Conservation (phyloP, 805 yeast genomes). For the Wickerhamomyces xylosicus region DNA sequence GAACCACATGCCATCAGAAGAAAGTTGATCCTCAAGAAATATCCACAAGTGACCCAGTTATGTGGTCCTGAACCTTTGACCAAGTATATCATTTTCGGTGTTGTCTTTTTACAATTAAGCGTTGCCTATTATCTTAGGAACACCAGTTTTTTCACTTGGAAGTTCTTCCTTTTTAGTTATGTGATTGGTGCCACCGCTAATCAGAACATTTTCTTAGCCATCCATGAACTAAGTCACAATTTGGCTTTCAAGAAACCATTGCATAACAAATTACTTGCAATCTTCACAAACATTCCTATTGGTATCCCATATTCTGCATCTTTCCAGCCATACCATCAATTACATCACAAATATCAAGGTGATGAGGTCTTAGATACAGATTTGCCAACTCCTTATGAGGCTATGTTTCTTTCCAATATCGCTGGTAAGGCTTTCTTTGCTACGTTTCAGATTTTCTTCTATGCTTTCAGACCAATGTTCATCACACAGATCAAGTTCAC, state of each 20-base stretch:
- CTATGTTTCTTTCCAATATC: slow-evolving; percentile 59
- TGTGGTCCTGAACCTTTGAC: slow-evolving; percentile 84
- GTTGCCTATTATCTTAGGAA: slow-evolving; percentile 54
- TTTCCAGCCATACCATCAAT: slow-evolving; percentile 81
- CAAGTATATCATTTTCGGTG: slow-evolving; percentile 59
- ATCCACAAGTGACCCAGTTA: slow-evolving; percentile 72
- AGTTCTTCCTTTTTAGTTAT: slow-evolving; percentile 57
- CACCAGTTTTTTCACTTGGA: slow-evolving; percentile 38
- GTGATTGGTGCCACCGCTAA: slow-evolving; percentile 78
- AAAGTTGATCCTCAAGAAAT: slow-evolving; percentile 57
- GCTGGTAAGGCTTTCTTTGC: slow-evolving; percentile 88
- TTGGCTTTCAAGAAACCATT: slow-evolving; percentile 72
- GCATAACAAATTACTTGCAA: slow-evolving; percentile 67
- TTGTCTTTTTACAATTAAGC: slow-evolving; percentile 58
- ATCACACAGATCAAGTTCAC: slow-evolving; percentile 69
- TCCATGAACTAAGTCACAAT: slow-evolving; percentile 84
- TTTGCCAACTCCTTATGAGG: slow-evolving; percentile 75
- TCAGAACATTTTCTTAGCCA: slow-evolving; percentile 78
- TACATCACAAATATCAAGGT: slow-evolving; percentile 87
- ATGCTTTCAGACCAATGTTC: slow-evolving; percentile 86
- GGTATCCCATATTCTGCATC: slow-evolving; percentile 85
- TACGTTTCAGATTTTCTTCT: slow-evolving; percentile 79
- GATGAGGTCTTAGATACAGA: slow-evolving; percentile 81
- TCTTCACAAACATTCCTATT: slow-evolving; percentile 73
- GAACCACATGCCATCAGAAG: slow-evolving; percentile 79